Percentiles rank a stretch among this genome's conserved stretches.
phyloP scores from a whole-genome alignment of 1,284 basidiomycete species.

The Xerocomus amazonicus region DNA sequence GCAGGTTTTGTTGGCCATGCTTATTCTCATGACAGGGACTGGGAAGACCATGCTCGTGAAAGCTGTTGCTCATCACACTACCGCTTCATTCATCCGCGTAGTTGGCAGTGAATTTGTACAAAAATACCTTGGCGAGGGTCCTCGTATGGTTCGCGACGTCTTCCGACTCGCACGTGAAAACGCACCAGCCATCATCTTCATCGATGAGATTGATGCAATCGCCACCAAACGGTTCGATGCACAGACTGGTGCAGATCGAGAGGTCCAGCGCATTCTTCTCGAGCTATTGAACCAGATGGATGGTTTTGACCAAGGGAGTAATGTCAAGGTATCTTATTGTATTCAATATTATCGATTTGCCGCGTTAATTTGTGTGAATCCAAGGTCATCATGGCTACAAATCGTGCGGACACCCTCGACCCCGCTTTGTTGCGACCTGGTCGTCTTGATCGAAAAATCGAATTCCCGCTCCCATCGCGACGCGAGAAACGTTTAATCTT shows the following conservation, averaged over 20 bases:
- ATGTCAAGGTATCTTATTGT: slow-evolving; percentile 78
- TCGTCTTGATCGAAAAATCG: slow-evolving; percentile 97
- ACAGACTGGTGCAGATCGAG: slow-evolving; percentile 97
- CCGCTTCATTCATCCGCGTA: slow-evolving; percentile 96
- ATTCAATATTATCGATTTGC: background rate
- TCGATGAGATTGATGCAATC: slow-evolving; percentile 99
- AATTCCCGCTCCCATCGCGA: slow-evolving; percentile 93
- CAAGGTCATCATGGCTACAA: slow-evolving; percentile 98
- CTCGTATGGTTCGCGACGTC: slow-evolving; percentile 99
- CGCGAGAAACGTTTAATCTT: slow-evolving; percentile 97
- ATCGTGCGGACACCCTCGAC: slow-evolving; percentile 94
- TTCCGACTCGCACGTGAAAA: slow-evolving; percentile 98
- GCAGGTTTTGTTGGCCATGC: background rate
- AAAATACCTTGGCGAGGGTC: slow-evolving; percentile 99
- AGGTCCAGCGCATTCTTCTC: slow-evolving; percentile 98
- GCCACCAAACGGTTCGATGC: slow-evolving; percentile 99
- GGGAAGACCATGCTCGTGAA: slow-evolving; percentile 99
- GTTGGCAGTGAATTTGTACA: slow-evolving; percentile 99
- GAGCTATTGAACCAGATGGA: slow-evolving; percentile 99
- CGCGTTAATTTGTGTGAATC: background rate
- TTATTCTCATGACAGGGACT: slow-evolving; percentile 60
- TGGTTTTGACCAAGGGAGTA: slow-evolving; percentile 98
- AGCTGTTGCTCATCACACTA: slow-evolving; percentile 96
- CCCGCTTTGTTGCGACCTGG: slow-evolving; percentile 97
- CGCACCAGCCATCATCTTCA: slow-evolving; percentile 98